Evolutionary conservation across 345 rosid genomes (phyloP), one percentile per base, ranked within the genome.

Genomic region (Linum tenue): DNA sequence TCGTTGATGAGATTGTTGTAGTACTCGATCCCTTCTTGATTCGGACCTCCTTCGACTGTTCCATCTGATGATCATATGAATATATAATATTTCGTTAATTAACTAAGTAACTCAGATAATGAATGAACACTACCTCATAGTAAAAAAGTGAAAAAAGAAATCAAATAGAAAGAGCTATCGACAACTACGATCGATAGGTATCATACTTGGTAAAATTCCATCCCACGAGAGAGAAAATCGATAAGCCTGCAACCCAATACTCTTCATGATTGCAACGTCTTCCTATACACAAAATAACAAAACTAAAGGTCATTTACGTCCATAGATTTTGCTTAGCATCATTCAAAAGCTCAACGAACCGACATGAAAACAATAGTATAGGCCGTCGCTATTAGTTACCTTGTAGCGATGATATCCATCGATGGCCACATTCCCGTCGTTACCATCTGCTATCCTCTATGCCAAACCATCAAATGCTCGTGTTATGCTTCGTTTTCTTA

Each of bases 341-440:
- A 77, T n/a, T n/a, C n/a, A n/a, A n/a, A n/a, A n/a, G n/a, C n/a
- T n/a, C 3, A 41, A 3, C 44, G 5, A 41, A 41, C 3, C 7
- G 44, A 63, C 5, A 31, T 4, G n/a, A 63, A 22, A 22, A 31
- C 5, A 11, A n/a, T n/a, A n/a, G n/a, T n/a, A n/a, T n/a, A n/a
- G n/a, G n/a, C n/a, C n/a, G n/a, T n/a, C n/a, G n/a, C n/a, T n/a
- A n/a, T n/a, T 59, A 82, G n/a, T n/a, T n/a, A n/a, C n/a, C n/a
- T n/a, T n/a, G n/a, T n/a, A n/a, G n/a, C n/a, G n/a, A n/a, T n/a
- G 78, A 67, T 79, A 85, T 44, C 72, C 72, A 63, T 82, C 85
- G 39, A 79, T 59, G 1, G 85, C 86, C 4, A 69, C 70, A n/a
- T 79, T 82, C 56, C 83, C 89, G 0, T 75, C 70, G 53, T 78